phyloP scores from a whole-genome alignment of 2,329 filamentous ascomycete species.

The Aspergillus novoparasiticus region DNA sequence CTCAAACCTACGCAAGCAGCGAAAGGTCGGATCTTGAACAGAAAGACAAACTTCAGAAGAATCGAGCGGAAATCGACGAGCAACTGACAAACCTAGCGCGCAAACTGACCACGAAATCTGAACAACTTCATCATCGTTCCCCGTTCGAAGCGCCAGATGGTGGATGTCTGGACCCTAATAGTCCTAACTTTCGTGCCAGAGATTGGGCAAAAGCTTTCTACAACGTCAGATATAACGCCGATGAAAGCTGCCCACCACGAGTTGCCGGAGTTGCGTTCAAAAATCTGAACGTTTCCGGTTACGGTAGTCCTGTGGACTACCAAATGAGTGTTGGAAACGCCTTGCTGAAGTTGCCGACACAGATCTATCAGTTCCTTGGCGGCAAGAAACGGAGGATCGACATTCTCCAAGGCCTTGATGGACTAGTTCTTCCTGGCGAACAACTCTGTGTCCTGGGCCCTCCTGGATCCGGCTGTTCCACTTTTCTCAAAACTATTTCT shows the following conservation, averaged over 20 bases:
- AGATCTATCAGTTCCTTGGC: neutral
- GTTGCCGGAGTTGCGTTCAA: conserved; percentile 16
- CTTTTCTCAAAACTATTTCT: conserved; percentile 76
- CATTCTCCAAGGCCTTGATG: conserved; percentile 62
- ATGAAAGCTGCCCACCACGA: conserved; percentile 3
- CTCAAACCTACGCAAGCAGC: neutral
- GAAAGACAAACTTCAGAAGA: neutral
- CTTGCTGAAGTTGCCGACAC: conserved; percentile 1
- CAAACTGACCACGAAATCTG: conserved; percentile 6
- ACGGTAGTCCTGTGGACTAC: conserved; percentile 26
- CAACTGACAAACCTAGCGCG: conserved; percentile 12
- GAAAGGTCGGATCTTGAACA: neutral
- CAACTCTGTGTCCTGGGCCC: conserved; percentile 52
- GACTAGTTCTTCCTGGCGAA: conserved; percentile 54
- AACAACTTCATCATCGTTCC: neutral
- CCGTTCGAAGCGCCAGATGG: conserved; percentile 8
- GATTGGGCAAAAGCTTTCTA: conserved; percentile 19
- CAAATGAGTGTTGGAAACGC: conserved; percentile 24
- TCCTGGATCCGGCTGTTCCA: conserved; percentile 61
- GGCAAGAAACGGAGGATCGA: conserved; percentile 40
- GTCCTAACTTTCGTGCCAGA: conserved; percentile 11
- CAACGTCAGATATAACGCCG: conserved; percentile 11
- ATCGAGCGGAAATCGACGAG: neutral
- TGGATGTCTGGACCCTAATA: conserved; percentile 10
- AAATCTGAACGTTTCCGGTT: conserved; percentile 4